Evolutionary conservation across 169 alveolate species (phyloP), one percentile per base, ranked within the genome.

Genomic region (Fabrea salina): DNA sequence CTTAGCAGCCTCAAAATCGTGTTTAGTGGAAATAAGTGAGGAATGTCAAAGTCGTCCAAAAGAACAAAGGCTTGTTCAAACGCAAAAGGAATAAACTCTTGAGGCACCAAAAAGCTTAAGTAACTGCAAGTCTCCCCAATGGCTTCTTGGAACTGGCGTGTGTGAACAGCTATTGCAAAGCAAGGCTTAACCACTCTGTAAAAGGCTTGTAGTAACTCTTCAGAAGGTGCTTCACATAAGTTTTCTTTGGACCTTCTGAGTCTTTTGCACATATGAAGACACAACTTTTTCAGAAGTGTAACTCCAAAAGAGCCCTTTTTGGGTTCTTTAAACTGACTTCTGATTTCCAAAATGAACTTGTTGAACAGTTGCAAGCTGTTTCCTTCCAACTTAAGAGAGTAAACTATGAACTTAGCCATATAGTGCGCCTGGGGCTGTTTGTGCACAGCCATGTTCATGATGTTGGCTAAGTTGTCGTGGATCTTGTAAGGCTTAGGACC

Each of bases 81-180:
- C 19, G 25, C 13, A 33, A 32, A 37, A 37, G 75, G 50, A 40
- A 64, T 35, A 19, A 40, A 16, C 8, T 41, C 57, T 4, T 32
- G 33, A 19, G 75, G 75, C 30, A 19, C 54, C 41, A 64, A 16
- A 40, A 37, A 64, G 75, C 75, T 37, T 19, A 64, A 33, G 41
- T 41, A 19, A 30, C 25, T 37, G 41, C 49, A 64, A 35, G 41
- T 51, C 19, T 33, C 19, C 16, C 41, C 75, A 35, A 64, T 8
- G 8, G 27, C 25, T 19, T 37, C 27, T 2, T n/a, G n/a, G n/a
- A 64, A 33, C 16, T 64, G 75, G 6, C 30, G 19, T 22, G 75
- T 22, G 30, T 35, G 39, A 35, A 64, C 35, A 7, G 41, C 37
- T 5, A 64, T 33, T 35, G 19, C 37, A 16, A 64, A 30, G 27